Evolutionary conservation across 371 early-diverging fungal species (phyloP), one percentile per base, ranked within the genome.

Genomic region (Lichtheimia ramosa): DNA sequence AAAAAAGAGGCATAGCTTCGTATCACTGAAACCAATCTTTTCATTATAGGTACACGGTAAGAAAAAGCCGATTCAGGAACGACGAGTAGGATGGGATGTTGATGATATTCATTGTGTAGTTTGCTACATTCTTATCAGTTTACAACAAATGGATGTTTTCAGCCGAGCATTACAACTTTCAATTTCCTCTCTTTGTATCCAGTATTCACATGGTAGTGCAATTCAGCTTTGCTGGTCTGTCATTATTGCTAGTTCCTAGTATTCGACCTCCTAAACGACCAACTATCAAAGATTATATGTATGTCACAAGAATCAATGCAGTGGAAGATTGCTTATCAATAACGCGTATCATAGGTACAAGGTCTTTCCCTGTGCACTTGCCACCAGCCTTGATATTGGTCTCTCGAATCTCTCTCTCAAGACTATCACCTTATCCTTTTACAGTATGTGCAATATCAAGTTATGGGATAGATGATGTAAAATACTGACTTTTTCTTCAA

Each of bases 61-160:
- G 6, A 1, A 27, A 8, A 16, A 2, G 24, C 3, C 0, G 15
- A 7, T 54, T 5, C 7, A 27, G 39, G 6, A 6, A 3, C 18
- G n/a, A 14, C 25, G 43, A 34, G 21, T 23, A 52, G 21, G 10
- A 10, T 20, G 43, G 42, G 49, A 16, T 16, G 39, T 43, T 46
- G 42, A 48, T 18, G 21, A 34, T 34, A 34, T 34, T 8, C 34
- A 34, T 34, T 34, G 10, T 21, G 10, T 66, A 81, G 81, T 81
- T 81, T 73, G 78, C 96, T 0, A 86, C 91, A 2, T 67, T 83
- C 8, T 74, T 95, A 42, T 87, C 88, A 14, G 79, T 93, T 8
- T 94, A 92, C 78, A 95, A 95, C 85, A 93, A 90, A 64, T 92
- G 92, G 92, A 82, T 94, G 68, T 92, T 94, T 74, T 88, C 92